A percentile compares a stretch with the other conserved stretches of the same genome.
Conservation (phyloP, 768 basidiomycete species). For the Cystofilobasidium bisporidii region DNA sequence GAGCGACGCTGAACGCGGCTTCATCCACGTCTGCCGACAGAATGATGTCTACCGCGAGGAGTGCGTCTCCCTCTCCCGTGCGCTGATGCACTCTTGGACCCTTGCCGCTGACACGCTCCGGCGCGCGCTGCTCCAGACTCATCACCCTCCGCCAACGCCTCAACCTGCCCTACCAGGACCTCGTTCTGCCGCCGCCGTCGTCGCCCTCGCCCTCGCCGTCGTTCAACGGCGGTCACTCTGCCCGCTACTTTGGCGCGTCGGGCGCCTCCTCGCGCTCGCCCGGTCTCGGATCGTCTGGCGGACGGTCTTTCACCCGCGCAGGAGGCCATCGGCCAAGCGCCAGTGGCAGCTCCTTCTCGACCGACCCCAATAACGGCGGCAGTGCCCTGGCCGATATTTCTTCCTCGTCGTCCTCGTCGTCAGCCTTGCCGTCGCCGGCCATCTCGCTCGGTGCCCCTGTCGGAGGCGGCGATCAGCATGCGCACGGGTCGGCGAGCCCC, state of each 20-base stretch:
- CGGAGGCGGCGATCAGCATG: neutral
- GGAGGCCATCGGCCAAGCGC: too few relatives aligned
- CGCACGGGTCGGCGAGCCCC: neutral
- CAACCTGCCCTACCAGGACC: conserved; percentile 5
- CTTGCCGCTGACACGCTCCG: too few relatives aligned
- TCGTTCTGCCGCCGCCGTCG: neutral
- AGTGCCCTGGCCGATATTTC: neutral
- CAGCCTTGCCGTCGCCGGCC: neutral
- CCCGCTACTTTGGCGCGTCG: too few relatives aligned
- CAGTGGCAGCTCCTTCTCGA: too few relatives aligned
- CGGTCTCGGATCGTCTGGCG: too few relatives aligned
- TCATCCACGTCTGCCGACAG: conserved; percentile 22
- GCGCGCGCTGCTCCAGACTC: too few relatives aligned
- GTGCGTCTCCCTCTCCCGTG: neutral
- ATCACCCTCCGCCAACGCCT: neutral
- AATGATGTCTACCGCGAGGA: conserved; percentile 24
- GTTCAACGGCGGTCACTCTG: too few relatives aligned
- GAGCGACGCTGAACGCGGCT: conserved; percentile 21
- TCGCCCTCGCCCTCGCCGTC: neutral
- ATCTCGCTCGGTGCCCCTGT: neutral
- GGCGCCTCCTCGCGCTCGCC: too few relatives aligned
- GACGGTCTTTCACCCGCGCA: too few relatives aligned
- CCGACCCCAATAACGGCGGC: too few relatives aligned
- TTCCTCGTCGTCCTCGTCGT: neutral
- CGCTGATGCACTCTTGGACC: neutral